Evolutionary conservation across 2,329 filamentous ascomycete species (phyloP), one percentile per base, ranked within the genome.

Genomic region (Cytospora leucostoma): DNA sequence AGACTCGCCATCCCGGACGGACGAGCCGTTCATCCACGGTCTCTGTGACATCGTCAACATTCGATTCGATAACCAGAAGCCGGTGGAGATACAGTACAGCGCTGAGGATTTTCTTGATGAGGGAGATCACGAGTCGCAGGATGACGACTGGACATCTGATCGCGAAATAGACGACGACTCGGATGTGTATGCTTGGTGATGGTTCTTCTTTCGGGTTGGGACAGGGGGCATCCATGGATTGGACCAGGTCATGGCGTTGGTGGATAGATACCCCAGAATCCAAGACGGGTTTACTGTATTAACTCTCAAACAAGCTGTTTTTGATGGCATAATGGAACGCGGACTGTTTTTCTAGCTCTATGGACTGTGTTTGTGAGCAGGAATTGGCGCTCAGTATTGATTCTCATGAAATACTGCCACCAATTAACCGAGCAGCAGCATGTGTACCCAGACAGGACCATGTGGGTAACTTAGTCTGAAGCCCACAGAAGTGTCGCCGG

Each of bases 51-150:
- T 86, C 7, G 89, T 93, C 19, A 84, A 90, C 65, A 82, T 93
- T 51, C 79, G 85, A 52, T 88, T 93, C 68, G 91, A 93, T 74
- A 93, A 93, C 72, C 84, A 91, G 71, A 88, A 91, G 65, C 87
- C 88, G 6, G 81, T 82, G 2, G 90, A 92, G 75, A 77, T 83
- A 32, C 86, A 89, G 65, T 91, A 83, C 67, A 82, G 82, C 27
- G 91, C 92, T 79, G 85, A 83, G 1, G 90, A 94, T 71, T 93
- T 94, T 69, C 74, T 91, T 15, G 75, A 90, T 74, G 74, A 73
- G 1, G 76, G 79, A 3, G 80, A 80, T 4, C 81, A 84, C 62
- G 82, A 85, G 40, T 81, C 85, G 44, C 79, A 78, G 3, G 83
- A 84, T 74, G 82, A 78, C 0, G 83, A 85, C 35, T 85, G 82